These are phyloP conservation scores for Suillus brevipes DNA, from an alignment of 768 basidiomycete species.

Conservation along the genomic window DNA sequence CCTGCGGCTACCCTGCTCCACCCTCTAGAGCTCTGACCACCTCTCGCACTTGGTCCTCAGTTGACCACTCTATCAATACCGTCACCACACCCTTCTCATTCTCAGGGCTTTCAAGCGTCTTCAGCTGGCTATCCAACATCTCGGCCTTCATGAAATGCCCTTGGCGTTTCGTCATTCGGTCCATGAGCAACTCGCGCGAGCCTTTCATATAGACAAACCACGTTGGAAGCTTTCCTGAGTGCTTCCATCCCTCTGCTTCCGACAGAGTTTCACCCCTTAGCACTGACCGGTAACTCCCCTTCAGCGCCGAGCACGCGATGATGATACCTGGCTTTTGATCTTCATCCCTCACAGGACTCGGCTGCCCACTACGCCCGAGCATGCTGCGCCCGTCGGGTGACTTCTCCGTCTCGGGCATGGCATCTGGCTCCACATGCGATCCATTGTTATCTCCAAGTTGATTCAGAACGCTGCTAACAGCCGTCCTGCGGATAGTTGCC, in stretches of 20 bases:
- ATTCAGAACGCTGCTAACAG: slow-evolving; percentile 32
- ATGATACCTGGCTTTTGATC: slow-evolving; percentile 54
- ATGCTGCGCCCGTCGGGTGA: slow-evolving; percentile 5
- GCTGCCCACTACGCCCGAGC: neutral
- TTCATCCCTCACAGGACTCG: slow-evolving; percentile 1
- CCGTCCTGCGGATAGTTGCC: slow-evolving; percentile 63
- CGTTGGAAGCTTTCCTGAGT: slow-evolving; percentile 47
- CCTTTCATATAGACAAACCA: slow-evolving; percentile 84
- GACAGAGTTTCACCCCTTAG: slow-evolving; percentile 48
- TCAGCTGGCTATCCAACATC: slow-evolving; percentile 82
- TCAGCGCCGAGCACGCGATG: slow-evolving; percentile 85
- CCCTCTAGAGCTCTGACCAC: slow-evolving; percentile 26
- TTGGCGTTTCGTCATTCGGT: slow-evolving; percentile 61
- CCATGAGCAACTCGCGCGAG: slow-evolving; percentile 49
- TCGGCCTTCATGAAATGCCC: slow-evolving; percentile 83
- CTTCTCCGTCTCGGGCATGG: slow-evolving; percentile 11
- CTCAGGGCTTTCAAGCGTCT: slow-evolving; percentile 66
- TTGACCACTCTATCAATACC: slow-evolving; percentile 52
- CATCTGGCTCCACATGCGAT: slow-evolving; percentile 23
- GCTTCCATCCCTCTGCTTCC: slow-evolving; percentile 20
- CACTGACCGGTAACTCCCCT: slow-evolving; percentile 76
- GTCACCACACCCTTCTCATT: slow-evolving; percentile 69
- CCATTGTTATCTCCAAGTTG: slow-evolving; percentile 20
- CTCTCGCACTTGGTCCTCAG: slow-evolving; percentile 53
- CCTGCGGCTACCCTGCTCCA: neutral